Base-by-base conservation (phyloP, 371 early-diverging fungal species). In the Phascolomyces articulosus region DNA sequence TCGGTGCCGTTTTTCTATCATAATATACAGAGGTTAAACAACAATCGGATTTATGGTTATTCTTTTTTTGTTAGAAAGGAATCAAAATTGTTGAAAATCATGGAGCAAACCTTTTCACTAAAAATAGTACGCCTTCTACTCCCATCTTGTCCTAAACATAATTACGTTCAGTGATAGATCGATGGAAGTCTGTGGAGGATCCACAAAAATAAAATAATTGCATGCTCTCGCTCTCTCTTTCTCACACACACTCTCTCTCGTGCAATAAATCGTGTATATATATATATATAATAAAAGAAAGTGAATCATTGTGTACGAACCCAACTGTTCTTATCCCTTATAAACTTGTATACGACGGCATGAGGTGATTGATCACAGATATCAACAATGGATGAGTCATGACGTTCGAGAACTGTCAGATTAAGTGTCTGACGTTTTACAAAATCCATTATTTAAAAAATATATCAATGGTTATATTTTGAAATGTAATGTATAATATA, bases 331-430 rank as follows among this genome's bases (percentile, higher is more conserved):
- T 79, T 80, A 27, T 73, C 79, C 26, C 71, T 74, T 68, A 87
- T 88, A 73, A 92, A 92, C 58, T 89, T 85, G 70, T 93, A 93
- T n/a, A 92, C 87, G 24, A 90, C 91, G 29, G 90, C 91, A 72
- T 92, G 88, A 40, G 87, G 83, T 13, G 91, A 87, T 34, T 82
- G 85, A 71, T 92, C 92, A 57, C 90, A 64, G 55, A 93, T 90
- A 59, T 83, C 85, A 31, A 78, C 68, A 47, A 91, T 90, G 40
- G 74, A 71, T 8, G 86, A 71, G 67, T 93, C 94, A 64, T 92
- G 90, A 26, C 91, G 84, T 66, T 83, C 82, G 18, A 93, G 75
- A 23, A 92, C 93, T 44, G 77, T 83, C 55, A 92, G 78, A 72
- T 93, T 93, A 47, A 89, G 79, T 31, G 34, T 31, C 56, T 38